A percentile compares a stretch with the other conserved stretches of the same genome.
Evolutionary conservation across 306 rosid genomes (phyloP).

Genomic region (Trichosanthes truncata): DNA sequence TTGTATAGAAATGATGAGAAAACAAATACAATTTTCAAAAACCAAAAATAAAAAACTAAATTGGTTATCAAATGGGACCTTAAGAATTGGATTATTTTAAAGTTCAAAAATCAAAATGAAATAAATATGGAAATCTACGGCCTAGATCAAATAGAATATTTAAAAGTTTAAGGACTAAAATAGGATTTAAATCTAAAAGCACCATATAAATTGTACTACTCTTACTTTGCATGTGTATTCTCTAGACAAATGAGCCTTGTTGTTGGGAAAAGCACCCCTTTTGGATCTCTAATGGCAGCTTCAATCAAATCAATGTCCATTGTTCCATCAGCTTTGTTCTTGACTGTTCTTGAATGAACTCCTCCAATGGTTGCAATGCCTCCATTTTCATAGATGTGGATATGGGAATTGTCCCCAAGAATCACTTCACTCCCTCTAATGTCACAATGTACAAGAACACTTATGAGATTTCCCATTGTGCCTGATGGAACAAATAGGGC

Average conservation of each 20-base stretch:
- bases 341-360: conserved; percentile 64
- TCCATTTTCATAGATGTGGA: conserved; percentile 74
- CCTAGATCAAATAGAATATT: no score
- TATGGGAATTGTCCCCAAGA: conserved; percentile 70
- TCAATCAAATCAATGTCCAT: conserved; percentile 66
- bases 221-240: conserved; percentile 80
- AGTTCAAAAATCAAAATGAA: no score
- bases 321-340: conserved; percentile 73
- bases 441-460: conserved; percentile 82
- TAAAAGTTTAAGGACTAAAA: no score
- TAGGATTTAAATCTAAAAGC: no score
- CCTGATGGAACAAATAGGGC: conserved; percentile 90
- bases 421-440: conserved; percentile 88
- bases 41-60: no score
- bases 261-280: conserved; percentile 58
- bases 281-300: conserved; percentile 68
- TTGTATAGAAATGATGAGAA: no score
- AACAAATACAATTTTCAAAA: no score
- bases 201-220: conserved; percentile 4
- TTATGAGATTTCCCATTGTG: conserved; percentile 92
- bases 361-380: conserved; percentile 91
- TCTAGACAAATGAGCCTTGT: conserved; percentile 88
- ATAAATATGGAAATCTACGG: no score
- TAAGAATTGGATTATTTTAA: no score
- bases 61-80: no score